Evolutionary conservation across 768 basidiomycete genomes (phyloP).

Genomic region (Tylopilus rubrobrunneus): DNA sequence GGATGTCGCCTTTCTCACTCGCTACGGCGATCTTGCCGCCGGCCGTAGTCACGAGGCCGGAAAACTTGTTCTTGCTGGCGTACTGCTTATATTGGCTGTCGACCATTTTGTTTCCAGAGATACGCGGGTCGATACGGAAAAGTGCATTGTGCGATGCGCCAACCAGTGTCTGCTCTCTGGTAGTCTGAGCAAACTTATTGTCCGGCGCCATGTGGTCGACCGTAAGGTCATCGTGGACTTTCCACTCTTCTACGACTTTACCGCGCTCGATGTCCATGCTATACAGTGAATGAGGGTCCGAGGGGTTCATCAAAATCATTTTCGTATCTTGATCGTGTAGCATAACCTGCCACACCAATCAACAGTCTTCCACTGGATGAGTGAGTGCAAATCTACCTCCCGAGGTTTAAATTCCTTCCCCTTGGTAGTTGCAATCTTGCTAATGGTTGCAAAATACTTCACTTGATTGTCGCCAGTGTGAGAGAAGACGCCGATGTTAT

Average conservation of each 20-base stretch:
- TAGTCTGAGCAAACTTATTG: constrained; percentile 92
- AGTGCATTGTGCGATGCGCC: constrained; percentile 92
- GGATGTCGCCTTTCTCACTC: constrained; percentile 94
- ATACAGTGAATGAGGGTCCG: constrained; percentile 77
- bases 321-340: constrained; percentile 93
- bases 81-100: constrained; percentile 97
- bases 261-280: constrained; percentile 91
- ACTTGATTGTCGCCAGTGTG: constrained; percentile 66
- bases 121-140: constrained; percentile 96
- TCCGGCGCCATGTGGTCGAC: constrained; percentile 91
- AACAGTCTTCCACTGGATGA: neutral
- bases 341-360: constrained; percentile 66
- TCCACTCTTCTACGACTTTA: constrained; percentile 98
- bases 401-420: constrained; percentile 83
- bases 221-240: constrained; percentile 83
- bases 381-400: constrained; percentile 51
- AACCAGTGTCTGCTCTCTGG: constrained; percentile 87
- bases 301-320: constrained; percentile 89
- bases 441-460: constrained; percentile 85
- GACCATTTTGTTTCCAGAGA: constrained; percentile 89
- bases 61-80: constrained; percentile 91
- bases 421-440: constrained; percentile 72
- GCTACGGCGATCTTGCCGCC: constrained; percentile 87
- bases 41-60: constrained; percentile 85
- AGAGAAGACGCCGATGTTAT: constrained; percentile 87